Evolutionary conservation across 108 stramenopile species (phyloP), one percentile per base, ranked within the genome.

Genomic region (Nitzschia palea): DNA sequence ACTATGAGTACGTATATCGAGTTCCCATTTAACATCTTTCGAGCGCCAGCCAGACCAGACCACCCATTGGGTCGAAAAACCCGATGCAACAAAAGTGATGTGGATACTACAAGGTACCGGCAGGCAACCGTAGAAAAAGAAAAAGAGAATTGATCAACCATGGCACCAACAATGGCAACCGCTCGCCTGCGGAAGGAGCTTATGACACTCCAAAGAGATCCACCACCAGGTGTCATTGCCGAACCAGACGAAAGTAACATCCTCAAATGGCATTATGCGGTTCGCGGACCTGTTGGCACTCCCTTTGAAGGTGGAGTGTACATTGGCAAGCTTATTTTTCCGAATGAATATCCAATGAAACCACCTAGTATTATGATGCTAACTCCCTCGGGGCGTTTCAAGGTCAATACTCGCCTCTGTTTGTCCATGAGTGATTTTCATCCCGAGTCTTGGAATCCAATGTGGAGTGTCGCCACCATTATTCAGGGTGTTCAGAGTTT

Each of bases 381-480:
- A 44, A 98, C 97, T n/a, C 95, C 95, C 27, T 74, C 72, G 34
- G 91, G 89, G 18, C 74, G 95, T 47, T 93, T 93, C 74, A 75
- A 85, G 48, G 62, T 84, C 43, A 86, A 83, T 50, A 60, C 74
- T 48, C 70, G 87, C 52, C 54, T 96, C 28, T 96, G 95, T 60
- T 66, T 96, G 50, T 73, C 71, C 76, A 97, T 95, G 93, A 35
- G 37, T 0, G 69, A 74, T 67, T 96, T 94, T 80, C 97, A 96
- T 68, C 96, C 96, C 0, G 97, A 96, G 65, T 54, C 56, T 30
- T 87, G 88, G 88, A 87, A 86, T 75, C 95, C 96, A 26, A 82
- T 92, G 86, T 97, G 96, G 96, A 83, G 77, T 42, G 88, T 97
- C 45, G 81, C 85, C 36, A 91, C 94, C 8, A 96, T 97, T 54